Conservation (phyloP, 23 red algal genomes). For the Chondrus crispus region DNA sequence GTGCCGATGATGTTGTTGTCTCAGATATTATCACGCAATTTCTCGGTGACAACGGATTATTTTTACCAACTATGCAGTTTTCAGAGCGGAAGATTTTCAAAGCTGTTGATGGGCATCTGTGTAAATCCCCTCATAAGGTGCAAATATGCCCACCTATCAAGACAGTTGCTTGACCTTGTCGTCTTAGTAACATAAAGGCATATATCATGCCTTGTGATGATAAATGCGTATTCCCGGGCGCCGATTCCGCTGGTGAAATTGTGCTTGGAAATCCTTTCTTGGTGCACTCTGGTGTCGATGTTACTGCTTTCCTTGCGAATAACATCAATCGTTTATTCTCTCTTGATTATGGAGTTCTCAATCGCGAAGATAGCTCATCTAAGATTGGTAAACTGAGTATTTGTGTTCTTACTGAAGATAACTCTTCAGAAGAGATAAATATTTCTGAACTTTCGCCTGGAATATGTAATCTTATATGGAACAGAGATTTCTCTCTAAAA, state of each 20-base stretch:
- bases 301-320: background rate
- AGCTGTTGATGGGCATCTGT: background rate
- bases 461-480: background rate
- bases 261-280: conserved; percentile 3
- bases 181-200: background rate
- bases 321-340: conserved; percentile 8
- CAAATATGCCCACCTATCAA: background rate
- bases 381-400: conserved; percentile 33
- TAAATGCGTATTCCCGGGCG: background rate
- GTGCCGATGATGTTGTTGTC: background rate
- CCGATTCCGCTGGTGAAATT: background rate
- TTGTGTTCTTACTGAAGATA: background rate
- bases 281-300: background rate
- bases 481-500: background rate
- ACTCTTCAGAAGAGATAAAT: background rate
- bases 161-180: background rate
- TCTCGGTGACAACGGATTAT: conserved; percentile 8
- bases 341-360: conserved; percentile 1
- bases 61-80: background rate
- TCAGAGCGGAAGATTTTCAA: background rate
- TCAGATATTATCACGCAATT: conserved; percentile 3
- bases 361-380: background rate
- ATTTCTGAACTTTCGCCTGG: too few relatives aligned
- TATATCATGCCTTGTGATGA: background rate
- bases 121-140: background rate